Conservation (phyloP, 2,329 filamentous ascomycete species). For the Arachnomyces sp. region DNA sequence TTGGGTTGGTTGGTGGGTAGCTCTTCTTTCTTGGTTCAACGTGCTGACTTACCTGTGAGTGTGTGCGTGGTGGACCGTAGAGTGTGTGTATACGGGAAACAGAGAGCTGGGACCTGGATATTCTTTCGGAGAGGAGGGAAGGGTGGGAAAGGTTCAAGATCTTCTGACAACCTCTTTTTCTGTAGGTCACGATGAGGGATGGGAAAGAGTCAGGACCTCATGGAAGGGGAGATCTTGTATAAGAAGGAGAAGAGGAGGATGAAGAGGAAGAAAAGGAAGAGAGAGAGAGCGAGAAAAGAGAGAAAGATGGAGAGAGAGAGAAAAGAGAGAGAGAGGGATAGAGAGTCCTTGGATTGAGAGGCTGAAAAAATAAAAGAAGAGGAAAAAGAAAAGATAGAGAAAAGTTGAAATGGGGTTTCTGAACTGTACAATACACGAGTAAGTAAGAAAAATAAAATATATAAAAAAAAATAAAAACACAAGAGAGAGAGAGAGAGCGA, state of each 20-base stretch:
- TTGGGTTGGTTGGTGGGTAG: no score
- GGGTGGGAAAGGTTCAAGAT: no score
- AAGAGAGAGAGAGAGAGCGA: no score
- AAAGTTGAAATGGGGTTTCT: no score
- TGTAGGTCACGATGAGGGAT: neutral
- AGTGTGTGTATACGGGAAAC: neutral
- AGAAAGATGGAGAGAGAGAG: slow-evolving; percentile 22
- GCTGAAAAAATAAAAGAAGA: slow-evolving; percentile 9
- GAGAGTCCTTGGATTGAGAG: slow-evolving; percentile 11
- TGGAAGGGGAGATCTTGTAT: slow-evolving; percentile 14
- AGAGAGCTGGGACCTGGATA: no score
- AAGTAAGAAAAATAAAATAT: neutral
- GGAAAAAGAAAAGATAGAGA: slow-evolving; percentile 3
- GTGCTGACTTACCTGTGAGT: slow-evolving; percentile 5
- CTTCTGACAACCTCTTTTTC: neutral
- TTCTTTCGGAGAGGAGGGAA: no score
- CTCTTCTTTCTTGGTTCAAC: neutral
- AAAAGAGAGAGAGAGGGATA: slow-evolving; percentile 24
- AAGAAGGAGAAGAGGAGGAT: slow-evolving; percentile 14
- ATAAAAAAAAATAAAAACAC: no score
- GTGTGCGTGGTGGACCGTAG: slow-evolving; percentile 7
- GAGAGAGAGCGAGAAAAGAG: slow-evolving; percentile 24
- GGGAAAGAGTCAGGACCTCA: neutral
- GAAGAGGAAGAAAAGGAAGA: slow-evolving; percentile 19
- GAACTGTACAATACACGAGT: slow-evolving; percentile 3